A percentile compares a stretch with the other conserved stretches of the same genome.
Evolutionary conservation across 176 grass and related monocot species (phyloP).

Genomic region (Phyllostachys edulis): DNA sequence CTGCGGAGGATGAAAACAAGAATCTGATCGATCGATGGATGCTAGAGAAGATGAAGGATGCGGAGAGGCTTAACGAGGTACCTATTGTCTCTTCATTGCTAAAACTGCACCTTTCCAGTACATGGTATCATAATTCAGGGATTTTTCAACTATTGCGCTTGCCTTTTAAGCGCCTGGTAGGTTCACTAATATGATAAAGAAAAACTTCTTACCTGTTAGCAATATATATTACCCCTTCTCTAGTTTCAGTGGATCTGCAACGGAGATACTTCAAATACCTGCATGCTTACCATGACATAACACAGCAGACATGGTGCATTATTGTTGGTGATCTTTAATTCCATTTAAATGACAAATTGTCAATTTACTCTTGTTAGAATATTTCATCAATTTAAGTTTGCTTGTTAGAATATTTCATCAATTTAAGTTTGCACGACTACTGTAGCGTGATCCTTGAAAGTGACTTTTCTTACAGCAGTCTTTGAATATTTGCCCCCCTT

Average conservation of each 20-base stretch:
- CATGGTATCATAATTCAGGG: not conserved
- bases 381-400: conserved; percentile 4
- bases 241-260: conserved; percentile 1
- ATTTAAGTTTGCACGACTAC: not conserved
- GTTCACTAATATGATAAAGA: not conserved
- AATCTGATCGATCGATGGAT: conserved; percentile 85
- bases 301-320: not conserved
- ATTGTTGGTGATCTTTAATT: not conserved
- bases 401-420: conserved; percentile 1
- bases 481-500: not conserved
- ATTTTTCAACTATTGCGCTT: conserved; percentile 2
- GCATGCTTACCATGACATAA: conserved; percentile 12
- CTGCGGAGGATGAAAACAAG: conserved; percentile 66
- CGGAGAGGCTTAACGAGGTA: conserved; percentile 99
- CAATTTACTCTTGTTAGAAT: not conserved
- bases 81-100: conserved; percentile 17
- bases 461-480: not conserved
- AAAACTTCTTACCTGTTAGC: conserved; percentile 1
- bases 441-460: not conserved
- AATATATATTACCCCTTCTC: conserved; percentile 17
- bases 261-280: conserved; percentile 8
- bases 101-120: not conserved
- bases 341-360: not conserved
- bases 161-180: conserved; percentile 9
- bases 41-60: conserved; percentile 96